Base-by-base conservation (phyloP, 768 basidiomycete species). In the Russula olivacea region DNA sequence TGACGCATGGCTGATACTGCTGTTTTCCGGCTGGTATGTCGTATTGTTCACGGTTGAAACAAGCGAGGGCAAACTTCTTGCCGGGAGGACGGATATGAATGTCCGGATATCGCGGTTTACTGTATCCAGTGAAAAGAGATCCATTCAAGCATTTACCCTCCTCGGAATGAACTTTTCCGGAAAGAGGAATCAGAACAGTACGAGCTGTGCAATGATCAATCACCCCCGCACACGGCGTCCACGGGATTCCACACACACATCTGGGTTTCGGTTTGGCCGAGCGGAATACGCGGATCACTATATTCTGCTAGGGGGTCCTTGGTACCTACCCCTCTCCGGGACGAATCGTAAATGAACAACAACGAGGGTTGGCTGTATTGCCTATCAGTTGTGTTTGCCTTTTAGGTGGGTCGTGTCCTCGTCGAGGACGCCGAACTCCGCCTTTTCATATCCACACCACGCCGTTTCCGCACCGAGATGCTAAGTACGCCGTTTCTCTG, bases 331-430 rank as follows among this genome's bases (percentile, higher is more conserved):
- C 63, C 53, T 56, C 61, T 59, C 19, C 70, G 71, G 38, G 23
- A 61, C 55, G 62, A 41, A 77, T 58, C 75, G 76, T 64, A 83
- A 81, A 68, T 73, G 81, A 15, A 58, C 79, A 19, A 76, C 80
- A 23, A 77, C 79, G 14, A 78, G 80, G 43, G 81, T 80, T 19
- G 81, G 83, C 68, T 76, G 80, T 68, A 75, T 71, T 57, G 73
- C 80, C 48, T 72, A 73, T 55, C 47, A 80, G 17, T 54, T 73
- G 72, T 82, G 83, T 69, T 65, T 83, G 21, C 73, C 78, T 14
- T 76, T 80, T 23, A 77, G 79, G 68, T 76, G 41, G 28, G 74
- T 79, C 38, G 72, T 74, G 23, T 74, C 73, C 48, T 75, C 74
- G 12, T 63, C 80, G 49, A 78, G 75, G 60, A 69, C 72, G 25